A percentile compares a stretch with the other conserved stretches of the same genome.
These are phyloP conservation scores for Sphaerobolus stellatus DNA, from an alignment of 1,284 basidiomycete genomes.

Conservation along the genomic window DNA sequence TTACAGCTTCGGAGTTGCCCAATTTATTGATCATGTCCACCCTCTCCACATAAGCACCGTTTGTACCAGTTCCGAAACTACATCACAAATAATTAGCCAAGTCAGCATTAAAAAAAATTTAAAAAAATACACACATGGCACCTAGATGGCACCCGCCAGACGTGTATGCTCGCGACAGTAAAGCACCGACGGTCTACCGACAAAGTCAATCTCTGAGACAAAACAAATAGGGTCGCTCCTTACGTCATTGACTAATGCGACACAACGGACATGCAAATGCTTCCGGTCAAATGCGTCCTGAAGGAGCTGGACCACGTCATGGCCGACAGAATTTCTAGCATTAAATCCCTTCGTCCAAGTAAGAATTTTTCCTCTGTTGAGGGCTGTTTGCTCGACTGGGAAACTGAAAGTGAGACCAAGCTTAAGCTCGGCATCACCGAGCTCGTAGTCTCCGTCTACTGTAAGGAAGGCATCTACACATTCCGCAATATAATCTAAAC, in stretches of 20 bases:
- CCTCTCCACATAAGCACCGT: slow-evolving; percentile 94
- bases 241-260: slow-evolving; percentile 95
- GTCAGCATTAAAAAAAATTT: neutral
- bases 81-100: slow-evolving; percentile 34
- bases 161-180: slow-evolving; percentile 90
- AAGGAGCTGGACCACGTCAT: slow-evolving; percentile 89
- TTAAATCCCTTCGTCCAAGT: slow-evolving; percentile 98
- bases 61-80: slow-evolving; percentile 98
- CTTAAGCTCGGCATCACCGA: slow-evolving; percentile 54
- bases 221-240: slow-evolving; percentile 31
- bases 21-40: slow-evolving; percentile 85
- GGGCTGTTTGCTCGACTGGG: slow-evolving; percentile 95
- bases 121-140: slow-evolving; percentile 15
- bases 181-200: slow-evolving; percentile 85
- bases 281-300: slow-evolving; percentile 94
- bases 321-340: slow-evolving; percentile 86
- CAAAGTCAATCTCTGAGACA: neutral
- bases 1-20: slow-evolving; percentile 55
- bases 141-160: slow-evolving; percentile 87
- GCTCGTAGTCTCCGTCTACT: slow-evolving; percentile 36
- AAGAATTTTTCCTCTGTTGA: slow-evolving; percentile 85
- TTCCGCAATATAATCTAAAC: slow-evolving; percentile 91
- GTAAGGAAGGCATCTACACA: slow-evolving; percentile 94
- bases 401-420: slow-evolving; percentile 95
- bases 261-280: slow-evolving; percentile 91